Percentiles rank a stretch among this genome's conserved stretches.
phyloP scores from a whole-genome alignment of 768 basidiomycete species.

The Agaricus bisporus region DNA sequence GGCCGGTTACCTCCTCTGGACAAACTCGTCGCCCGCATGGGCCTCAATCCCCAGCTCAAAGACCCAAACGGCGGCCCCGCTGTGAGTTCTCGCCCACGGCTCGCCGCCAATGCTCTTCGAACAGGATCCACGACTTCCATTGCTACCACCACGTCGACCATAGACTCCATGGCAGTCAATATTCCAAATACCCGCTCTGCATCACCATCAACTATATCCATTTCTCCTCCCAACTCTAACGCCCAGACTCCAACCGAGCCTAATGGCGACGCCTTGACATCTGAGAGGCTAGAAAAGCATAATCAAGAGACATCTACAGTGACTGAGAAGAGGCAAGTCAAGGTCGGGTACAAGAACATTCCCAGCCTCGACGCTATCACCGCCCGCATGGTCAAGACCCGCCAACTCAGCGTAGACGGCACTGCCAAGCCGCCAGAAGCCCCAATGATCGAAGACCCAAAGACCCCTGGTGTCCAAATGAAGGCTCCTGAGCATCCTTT shows the following conservation, averaged over 20 bases:
- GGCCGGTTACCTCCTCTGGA: constrained; percentile 67
- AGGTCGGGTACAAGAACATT: constrained; percentile 83
- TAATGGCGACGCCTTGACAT: constrained; percentile 52
- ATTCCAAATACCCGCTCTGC: constrained; percentile 59
- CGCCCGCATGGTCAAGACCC: constrained; percentile 64
- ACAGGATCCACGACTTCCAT: constrained; percentile 55
- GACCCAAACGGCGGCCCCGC: constrained; percentile 21
- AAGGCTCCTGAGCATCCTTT: constrained; percentile 80
- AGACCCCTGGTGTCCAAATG: constrained; percentile 68
- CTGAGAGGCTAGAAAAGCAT: constrained; percentile 59
- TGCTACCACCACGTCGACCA: constrained; percentile 44
- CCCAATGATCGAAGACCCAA: constrained; percentile 76
- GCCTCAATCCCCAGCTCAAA: constrained; percentile 28
- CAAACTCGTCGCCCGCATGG: constrained; percentile 77
- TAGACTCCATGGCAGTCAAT: constrained; percentile 66
- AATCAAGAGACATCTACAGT: constrained; percentile 44
- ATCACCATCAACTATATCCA: constrained; percentile 53
- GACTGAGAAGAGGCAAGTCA: constrained; percentile 15
- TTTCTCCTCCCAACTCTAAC: constrained; percentile 32
- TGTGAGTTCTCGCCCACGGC: constrained; percentile 54
- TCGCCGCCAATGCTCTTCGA: constrained; percentile 64
- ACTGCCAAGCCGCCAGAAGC: constrained; percentile 69
- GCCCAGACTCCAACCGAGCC: constrained; percentile 14
- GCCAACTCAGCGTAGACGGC: constrained; percentile 58
- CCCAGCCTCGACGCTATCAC: constrained; percentile 84